Evolutionary conservation across 768 basidiomycete species (phyloP), one percentile per base, ranked within the genome.

Genomic region (Termitomyces sp.): DNA sequence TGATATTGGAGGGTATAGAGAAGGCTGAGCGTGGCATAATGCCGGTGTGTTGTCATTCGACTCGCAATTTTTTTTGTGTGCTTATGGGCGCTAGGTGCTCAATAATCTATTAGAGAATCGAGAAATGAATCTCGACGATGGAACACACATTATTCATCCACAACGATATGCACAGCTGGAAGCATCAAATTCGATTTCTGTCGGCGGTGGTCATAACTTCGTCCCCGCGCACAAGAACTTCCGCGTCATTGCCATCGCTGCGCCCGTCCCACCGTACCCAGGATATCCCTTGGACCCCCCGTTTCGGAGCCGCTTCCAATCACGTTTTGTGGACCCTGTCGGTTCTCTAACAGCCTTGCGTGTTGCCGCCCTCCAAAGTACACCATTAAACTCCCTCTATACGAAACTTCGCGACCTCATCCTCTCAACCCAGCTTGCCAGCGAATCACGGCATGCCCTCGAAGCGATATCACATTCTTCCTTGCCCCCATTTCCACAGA

Each of bases 61-160:
- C 54, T 8, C 49, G n/a, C 6, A 46, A 13, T 41, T 3, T 15
- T 12, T 4, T 36, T 37, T n/a, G 22, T 36, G 34, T 13, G 18
- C 48, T 58, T 7, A 60, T 46, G 26, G 1, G 36, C 29, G 20
- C 20, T 58, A 79, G 77, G 74, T 87, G 16, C 73, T 88, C 5
- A 87, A 87, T 62, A 88, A 87, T 66, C 72, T 88, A 5, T 64
- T 88, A 44, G 86, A 88, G 70, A 87, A 86, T 66, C 73, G 86
- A n/a, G 86, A 88, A 71, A 84, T 88, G 83, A 86, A 88, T 59
- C 69, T 88, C 29, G 86, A 86, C 61, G 85, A 88, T 57, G 85
- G 85, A 34, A 84, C 84, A 2, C 85, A 87, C 61, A 86, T 88
- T 45, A 78, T 88, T 22, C 85, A 86, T 59, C 80, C 84, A 0